These are phyloP conservation scores for Paraglomus occultum DNA, from an alignment of 192 early-diverging fungal genomes.

Conservation along the genomic window DNA sequence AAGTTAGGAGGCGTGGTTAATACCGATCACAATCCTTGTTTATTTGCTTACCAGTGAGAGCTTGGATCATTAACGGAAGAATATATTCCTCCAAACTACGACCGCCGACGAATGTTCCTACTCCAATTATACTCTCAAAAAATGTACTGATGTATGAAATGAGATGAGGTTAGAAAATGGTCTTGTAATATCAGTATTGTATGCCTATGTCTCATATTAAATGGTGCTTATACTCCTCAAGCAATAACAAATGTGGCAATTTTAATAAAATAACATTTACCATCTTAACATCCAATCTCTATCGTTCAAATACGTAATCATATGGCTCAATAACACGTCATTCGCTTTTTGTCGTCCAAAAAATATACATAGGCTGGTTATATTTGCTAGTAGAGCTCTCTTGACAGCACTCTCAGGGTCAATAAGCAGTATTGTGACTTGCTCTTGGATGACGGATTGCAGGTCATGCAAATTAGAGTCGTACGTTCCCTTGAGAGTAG, in stretches of 20 bases:
- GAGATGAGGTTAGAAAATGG: no score
- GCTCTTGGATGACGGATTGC: conserved; percentile 78
- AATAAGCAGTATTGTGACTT: conserved; percentile 75
- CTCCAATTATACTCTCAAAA: conserved; percentile 89
- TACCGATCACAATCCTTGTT: background rate
- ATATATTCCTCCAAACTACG: conserved; percentile 90
- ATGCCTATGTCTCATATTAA: no score
- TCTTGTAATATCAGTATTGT: no score
- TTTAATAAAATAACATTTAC: conserved; percentile 35
- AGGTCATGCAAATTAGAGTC: conserved; percentile 72
- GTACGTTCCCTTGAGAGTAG: conserved; percentile 57
- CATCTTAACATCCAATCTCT: conserved; percentile 90
- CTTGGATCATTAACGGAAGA: conserved; percentile 87
- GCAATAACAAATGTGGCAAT: no score
- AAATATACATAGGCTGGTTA: conserved; percentile 78
- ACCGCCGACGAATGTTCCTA: conserved; percentile 84
- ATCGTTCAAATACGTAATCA: conserved; percentile 97
- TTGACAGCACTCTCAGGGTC: conserved; percentile 81
- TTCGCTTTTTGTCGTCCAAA: conserved; percentile 79
- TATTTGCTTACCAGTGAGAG: conserved; percentile 57
- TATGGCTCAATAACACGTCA: conserved; percentile 84
- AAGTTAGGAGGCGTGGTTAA: no score
- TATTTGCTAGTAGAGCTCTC: conserved; percentile 78
- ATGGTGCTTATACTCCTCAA: no score
- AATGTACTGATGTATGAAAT: conserved; percentile 64